phyloP scores from a whole-genome alignment of 163 green algal species.

The Coccomyxa subellipsoidea region DNA sequence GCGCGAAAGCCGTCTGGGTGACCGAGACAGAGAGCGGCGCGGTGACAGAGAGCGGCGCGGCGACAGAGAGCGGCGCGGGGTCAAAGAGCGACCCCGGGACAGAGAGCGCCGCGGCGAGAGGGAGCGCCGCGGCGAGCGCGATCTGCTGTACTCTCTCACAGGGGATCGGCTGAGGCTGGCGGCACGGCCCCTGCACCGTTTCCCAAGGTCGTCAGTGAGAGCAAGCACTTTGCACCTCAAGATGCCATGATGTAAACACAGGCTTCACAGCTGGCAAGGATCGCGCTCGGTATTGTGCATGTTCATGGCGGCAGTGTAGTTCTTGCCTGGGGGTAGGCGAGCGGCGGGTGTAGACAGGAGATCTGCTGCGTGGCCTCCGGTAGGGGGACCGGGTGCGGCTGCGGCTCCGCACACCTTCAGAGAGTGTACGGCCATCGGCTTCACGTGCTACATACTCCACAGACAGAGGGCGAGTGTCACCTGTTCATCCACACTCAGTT shows the following conservation, averaged over 20 bases:
- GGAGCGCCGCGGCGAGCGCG: neutral
- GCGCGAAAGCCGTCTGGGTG: neutral
- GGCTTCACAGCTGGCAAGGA: neutral
- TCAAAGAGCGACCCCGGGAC: neutral
- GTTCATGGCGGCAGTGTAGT: neutral
- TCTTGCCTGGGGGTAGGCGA: neutral
- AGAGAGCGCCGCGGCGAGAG: neutral
- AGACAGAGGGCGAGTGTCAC: constrained; percentile 46
- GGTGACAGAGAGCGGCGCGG: neutral
- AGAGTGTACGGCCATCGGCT: constrained; percentile 13
- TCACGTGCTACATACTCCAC: constrained; percentile 64
- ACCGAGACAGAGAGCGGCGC: neutral
- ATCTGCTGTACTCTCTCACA: neutral
- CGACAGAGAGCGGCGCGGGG: neutral
- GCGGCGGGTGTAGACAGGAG: constrained; percentile 17
- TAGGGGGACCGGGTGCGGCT: neutral
- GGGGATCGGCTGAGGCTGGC: neutral
- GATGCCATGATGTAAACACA: too few species aligned
- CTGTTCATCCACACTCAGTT: neutral
- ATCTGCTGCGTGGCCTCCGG: constrained; percentile 12
- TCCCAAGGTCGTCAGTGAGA: too few species aligned
- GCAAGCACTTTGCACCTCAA: too few species aligned
- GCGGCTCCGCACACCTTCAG: neutral
- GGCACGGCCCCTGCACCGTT: neutral
- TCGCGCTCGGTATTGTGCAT: too few species aligned